These are phyloP conservation scores for Phialophora macrospora DNA, from an alignment of 2,329 filamentous ascomycete genomes.

Conservation along the genomic window DNA sequence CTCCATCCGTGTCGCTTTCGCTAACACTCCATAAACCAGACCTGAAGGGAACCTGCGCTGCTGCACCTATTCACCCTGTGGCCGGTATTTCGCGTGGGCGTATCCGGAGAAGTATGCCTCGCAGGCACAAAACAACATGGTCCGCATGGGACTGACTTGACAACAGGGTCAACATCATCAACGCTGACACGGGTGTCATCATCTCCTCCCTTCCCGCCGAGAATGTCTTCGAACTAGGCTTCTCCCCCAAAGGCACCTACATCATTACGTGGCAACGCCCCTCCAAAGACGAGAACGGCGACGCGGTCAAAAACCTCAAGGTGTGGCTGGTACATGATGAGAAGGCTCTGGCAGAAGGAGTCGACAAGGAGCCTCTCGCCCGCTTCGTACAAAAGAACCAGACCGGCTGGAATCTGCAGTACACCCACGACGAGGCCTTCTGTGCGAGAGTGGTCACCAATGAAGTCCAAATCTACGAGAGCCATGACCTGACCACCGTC, in stretches of 20 bases:
- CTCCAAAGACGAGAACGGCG: conserved; percentile 87
- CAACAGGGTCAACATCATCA: conserved; percentile 75
- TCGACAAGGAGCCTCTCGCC: conserved; percentile 75
- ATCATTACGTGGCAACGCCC: conserved; percentile 97
- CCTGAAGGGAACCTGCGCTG: conserved; percentile 94
- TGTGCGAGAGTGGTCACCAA: conserved; percentile 95
- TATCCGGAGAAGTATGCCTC: conserved; percentile 69
- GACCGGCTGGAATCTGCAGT: conserved; percentile 96
- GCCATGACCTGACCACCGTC: conserved; percentile 78
- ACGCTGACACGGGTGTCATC: conserved; percentile 75
- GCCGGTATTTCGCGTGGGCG: conserved; percentile 95
- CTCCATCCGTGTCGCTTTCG: conserved; percentile 8
- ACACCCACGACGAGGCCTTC: conserved; percentile 89
- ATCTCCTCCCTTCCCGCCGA: conserved; percentile 75
- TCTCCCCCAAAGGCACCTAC: conserved; percentile 90
- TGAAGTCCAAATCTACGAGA: conserved; percentile 96
- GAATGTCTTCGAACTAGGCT: conserved; percentile 92
- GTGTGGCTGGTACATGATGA: conserved; percentile 87
- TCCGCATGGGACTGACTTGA: conserved; percentile 13
- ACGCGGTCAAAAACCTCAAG: conserved; percentile 95
- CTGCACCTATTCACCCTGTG: conserved; percentile 93
- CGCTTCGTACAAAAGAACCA: conserved; percentile 95
- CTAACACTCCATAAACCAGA: conserved; percentile 52
- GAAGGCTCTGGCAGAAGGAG: conserved; percentile 59
- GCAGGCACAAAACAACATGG: not conserved